Conservation (phyloP, 2,329 filamentous ascomycete species). For the Hypoxylon sp. region DNA sequence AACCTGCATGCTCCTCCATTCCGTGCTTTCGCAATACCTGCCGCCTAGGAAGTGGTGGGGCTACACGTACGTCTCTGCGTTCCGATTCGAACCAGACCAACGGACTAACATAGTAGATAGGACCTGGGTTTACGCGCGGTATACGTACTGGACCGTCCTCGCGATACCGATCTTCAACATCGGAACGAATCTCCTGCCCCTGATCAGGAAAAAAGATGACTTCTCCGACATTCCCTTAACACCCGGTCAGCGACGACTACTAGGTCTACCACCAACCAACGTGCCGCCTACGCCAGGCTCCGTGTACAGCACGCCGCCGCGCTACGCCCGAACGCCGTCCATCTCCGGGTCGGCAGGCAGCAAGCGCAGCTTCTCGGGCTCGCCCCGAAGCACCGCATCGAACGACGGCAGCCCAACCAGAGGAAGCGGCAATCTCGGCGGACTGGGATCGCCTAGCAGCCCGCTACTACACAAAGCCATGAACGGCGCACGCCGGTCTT, state of each 20-base stretch:
- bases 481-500: conserved; percentile 69
- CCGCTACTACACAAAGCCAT: conserved; percentile 79
- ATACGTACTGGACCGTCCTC: conserved; percentile 65
- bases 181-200: conserved; percentile 76
- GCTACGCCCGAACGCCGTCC: conserved; percentile 83
- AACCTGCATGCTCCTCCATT: conserved; percentile 50
- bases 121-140: conserved; percentile 58
- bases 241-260: conserved; percentile 85
- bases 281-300: conserved; percentile 76
- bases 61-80: conserved; percentile 43
- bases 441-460: conserved; percentile 64
- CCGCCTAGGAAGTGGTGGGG: conserved; percentile 46
- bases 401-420: conserved; percentile 51
- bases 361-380: conserved; percentile 69
- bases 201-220: conserved; percentile 80
- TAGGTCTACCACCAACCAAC: conserved; percentile 81
- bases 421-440: conserved; percentile 50
- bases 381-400: conserved; percentile 68
- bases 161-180: conserved; percentile 79
- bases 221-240: conserved; percentile 92
- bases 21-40: conserved; percentile 41
- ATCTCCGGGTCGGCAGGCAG: conserved; percentile 73
- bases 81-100: conserved; percentile 23
- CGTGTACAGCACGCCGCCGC: conserved; percentile 86
- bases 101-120: conserved; percentile 32